A percentile compares a stretch with the other conserved stretches of the same genome.
Conservation (phyloP, 2,329 filamentous ascomycete species). For the Didymosphaeria variabile region DNA sequence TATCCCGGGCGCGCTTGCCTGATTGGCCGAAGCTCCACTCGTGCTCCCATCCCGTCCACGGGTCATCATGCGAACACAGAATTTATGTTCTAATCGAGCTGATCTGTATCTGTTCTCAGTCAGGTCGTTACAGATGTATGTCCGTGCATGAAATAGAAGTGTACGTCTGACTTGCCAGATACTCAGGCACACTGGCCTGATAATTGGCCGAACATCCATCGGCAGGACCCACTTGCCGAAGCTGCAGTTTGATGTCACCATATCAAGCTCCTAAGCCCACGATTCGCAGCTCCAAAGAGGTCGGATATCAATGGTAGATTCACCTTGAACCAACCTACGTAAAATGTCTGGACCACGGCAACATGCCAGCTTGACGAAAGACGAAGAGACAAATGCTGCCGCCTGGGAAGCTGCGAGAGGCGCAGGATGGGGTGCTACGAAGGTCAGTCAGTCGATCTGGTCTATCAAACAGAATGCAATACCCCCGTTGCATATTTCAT, state of each 20-base stretch:
- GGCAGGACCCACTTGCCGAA: slow-evolving; percentile 9
- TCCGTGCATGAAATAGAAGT: not conserved
- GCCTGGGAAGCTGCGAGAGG: slow-evolving; percentile 76
- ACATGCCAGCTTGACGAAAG: slow-evolving; percentile 66
- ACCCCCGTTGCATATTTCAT: no score
- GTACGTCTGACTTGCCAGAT: not conserved
- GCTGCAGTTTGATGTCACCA: slow-evolving; percentile 15
- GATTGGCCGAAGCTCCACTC: not conserved
- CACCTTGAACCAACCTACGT: slow-evolving; percentile 1
- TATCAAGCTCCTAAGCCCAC: slow-evolving; percentile 6
- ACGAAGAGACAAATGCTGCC: slow-evolving; percentile 73
- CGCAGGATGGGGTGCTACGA: slow-evolving; percentile 71
- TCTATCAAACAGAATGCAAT: not conserved
- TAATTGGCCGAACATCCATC: slow-evolving; percentile 7
- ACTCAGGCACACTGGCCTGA: slow-evolving; percentile 1
- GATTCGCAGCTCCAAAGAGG: not conserved
- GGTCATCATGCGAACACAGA: not conserved
- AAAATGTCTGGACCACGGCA: slow-evolving; percentile 51
- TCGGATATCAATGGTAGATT: not conserved
- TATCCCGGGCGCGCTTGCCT: not conserved
- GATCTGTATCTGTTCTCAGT: not conserved
- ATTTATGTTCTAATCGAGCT: not conserved
- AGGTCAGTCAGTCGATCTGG: slow-evolving; percentile 59
- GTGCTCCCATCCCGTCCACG: not conserved
- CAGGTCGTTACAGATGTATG: not conserved